These are phyloP conservation scores for Scutellaria barbata DNA, from an alignment of 257 asterid species.

Conservation along the genomic window DNA sequence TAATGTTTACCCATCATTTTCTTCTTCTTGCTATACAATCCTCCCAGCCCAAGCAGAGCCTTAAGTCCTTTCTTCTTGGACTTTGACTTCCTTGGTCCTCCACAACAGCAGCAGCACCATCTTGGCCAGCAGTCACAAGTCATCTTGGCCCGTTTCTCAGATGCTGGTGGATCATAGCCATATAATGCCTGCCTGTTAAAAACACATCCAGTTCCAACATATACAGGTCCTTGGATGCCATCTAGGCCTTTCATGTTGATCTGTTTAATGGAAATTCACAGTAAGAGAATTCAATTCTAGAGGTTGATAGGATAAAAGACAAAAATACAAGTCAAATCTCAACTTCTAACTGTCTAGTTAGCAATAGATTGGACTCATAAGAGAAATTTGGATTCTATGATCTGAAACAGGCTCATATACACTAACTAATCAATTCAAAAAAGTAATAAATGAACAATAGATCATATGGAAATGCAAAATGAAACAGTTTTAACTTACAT, in stretches of 20 bases:
- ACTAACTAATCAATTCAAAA: background rate
- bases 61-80: slow-evolving; percentile 68
- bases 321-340: slow-evolving; percentile 1
- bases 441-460: background rate
- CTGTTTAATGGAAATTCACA: slow-evolving; percentile 23
- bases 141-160: slow-evolving; percentile 38
- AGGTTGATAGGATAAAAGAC: slow-evolving; percentile 17
- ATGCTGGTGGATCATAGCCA: slow-evolving; percentile 39
- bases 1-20: slow-evolving; percentile 40
- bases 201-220: slow-evolving; percentile 40
- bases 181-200: slow-evolving; percentile 40
- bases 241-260: slow-evolving; percentile 42
- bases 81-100: slow-evolving; percentile 69
- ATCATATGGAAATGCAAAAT: slow-evolving; percentile 5
- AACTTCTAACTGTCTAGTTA: background rate
- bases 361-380: background rate
- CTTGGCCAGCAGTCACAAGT: slow-evolving; percentile 41
- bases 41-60: slow-evolving; percentile 63
- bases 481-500: slow-evolving; percentile 29
- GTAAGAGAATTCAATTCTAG: slow-evolving; percentile 1
- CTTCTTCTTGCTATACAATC: slow-evolving; percentile 39
- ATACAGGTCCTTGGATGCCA: slow-evolving; percentile 42
- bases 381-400: slow-evolving; percentile 13
- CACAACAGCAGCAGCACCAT: slow-evolving; percentile 61
- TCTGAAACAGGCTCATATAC: background rate